Evolutionary conservation across 441 rosid species (phyloP).

Genomic region (Gossypium schwendimanii): DNA sequence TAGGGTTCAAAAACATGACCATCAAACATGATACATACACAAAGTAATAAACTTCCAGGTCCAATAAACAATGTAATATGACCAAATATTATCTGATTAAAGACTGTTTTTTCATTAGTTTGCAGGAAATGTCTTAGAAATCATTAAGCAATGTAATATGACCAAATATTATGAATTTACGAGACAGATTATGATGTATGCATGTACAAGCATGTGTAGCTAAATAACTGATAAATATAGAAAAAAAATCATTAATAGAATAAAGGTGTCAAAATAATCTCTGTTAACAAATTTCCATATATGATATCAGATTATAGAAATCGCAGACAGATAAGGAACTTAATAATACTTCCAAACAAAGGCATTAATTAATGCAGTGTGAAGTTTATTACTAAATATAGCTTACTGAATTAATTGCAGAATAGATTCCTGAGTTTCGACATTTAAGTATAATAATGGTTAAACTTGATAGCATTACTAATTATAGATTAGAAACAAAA

Average conservation of each 20-base stretch:
- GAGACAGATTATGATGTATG: not conserved
- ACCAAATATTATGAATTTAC: not conserved
- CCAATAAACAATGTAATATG: not conserved
- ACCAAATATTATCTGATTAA: not conserved
- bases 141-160: not conserved
- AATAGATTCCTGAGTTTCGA: not conserved
- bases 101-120: not conserved
- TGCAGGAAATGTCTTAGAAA: not conserved
- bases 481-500: not conserved
- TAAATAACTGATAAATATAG: not conserved
- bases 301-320: not conserved
- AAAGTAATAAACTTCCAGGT: slow-evolving; percentile 1
- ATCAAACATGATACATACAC: not conserved
- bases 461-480: not conserved
- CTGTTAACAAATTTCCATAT: not conserved
- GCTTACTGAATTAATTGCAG: slow-evolving; percentile 7
- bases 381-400: slow-evolving; percentile 1
- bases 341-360: not conserved
- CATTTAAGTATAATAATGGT: not conserved
- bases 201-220: not conserved
- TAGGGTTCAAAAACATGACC: not conserved
- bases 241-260: not conserved
- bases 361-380: not conserved
- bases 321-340: not conserved
- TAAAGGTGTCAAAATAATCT: not conserved